phyloP scores from a whole-genome alignment of 371 early-diverging fungal species.

The Rhizopus microsporus region DNA sequence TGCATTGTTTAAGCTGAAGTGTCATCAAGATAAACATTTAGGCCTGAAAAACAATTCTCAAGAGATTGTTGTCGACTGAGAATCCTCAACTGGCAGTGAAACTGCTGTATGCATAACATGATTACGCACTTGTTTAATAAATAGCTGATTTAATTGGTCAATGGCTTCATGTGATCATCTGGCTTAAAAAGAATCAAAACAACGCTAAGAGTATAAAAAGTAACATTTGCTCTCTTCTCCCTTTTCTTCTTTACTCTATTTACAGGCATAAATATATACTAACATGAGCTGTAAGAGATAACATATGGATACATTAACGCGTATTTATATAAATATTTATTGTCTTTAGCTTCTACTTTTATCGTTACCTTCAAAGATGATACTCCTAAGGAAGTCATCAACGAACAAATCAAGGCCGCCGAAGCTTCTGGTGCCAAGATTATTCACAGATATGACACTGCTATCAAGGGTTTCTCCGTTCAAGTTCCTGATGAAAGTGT shows the following conservation, averaged over 20 bases:
- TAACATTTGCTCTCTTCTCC: neutral
- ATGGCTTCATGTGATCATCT: slow-evolving; percentile 4
- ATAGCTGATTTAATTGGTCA: neutral
- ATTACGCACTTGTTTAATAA: neutral
- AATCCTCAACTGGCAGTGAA: too few relatives aligned
- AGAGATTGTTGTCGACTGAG: too few relatives aligned
- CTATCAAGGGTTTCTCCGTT: slow-evolving; percentile 51
- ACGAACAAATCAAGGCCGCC: slow-evolving; percentile 34
- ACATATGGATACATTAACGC: neutral
- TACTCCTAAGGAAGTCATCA: slow-evolving; percentile 48
- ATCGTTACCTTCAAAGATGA: slow-evolving; percentile 49
- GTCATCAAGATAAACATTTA: too few relatives aligned
- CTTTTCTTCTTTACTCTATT: slow-evolving; percentile 5
- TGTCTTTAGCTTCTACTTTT: slow-evolving; percentile 28
- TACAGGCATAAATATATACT: neutral
- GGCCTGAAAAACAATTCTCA: too few relatives aligned
- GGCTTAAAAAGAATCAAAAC: neutral
- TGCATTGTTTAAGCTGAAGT: too few relatives aligned
- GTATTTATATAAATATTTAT: neutral
- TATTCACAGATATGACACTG: slow-evolving; percentile 39
- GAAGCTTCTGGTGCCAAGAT: slow-evolving; percentile 42
- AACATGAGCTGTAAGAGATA: slow-evolving; percentile 7
- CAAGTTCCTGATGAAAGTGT: slow-evolving; percentile 45
- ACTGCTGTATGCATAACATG: neutral
- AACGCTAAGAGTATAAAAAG: neutral